Conservation (phyloP, 768 basidiomycete species). For the Termitomyces sp. region DNA sequence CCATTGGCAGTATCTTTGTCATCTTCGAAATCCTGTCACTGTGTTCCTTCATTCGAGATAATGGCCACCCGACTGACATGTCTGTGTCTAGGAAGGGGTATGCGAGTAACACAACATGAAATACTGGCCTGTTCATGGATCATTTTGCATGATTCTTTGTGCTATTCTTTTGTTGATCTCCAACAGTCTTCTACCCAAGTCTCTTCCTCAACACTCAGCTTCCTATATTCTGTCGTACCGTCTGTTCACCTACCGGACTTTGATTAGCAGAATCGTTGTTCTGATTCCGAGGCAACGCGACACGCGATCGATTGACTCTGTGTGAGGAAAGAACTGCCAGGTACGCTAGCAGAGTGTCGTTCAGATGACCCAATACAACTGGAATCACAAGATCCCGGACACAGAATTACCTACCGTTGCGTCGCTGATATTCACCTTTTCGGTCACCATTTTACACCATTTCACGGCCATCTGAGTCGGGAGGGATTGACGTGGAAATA, state of each 20-base stretch:
- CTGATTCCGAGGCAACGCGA: neutral
- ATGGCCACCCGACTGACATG: neutral
- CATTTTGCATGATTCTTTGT: neutral
- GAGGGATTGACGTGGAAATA: neutral
- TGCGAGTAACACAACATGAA: neutral
- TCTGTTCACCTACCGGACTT: neutral
- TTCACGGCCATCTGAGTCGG: neutral
- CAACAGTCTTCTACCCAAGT: neutral
- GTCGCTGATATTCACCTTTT: neutral
- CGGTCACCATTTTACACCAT: neutral
- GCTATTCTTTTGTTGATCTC: neutral
- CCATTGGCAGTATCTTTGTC: neutral
- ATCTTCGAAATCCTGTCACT: neutral
- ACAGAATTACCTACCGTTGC: neutral
- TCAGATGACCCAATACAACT: slow-evolving; percentile 7
- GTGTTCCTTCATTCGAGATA: neutral
- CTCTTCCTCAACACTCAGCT: neutral
- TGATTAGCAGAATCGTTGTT: neutral
- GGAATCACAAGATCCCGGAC: slow-evolving; percentile 11
- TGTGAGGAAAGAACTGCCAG: slow-evolving; percentile 10
- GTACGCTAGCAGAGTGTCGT: slow-evolving; percentile 11
- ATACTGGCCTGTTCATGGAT: neutral
- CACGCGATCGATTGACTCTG: slow-evolving; percentile 4
- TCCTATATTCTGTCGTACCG: neutral
- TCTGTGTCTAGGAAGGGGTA: neutral